These are phyloP conservation scores for Vaccinium myrtillus DNA, from an alignment of 148 eudicot genomes.

Conservation along the genomic window DNA sequence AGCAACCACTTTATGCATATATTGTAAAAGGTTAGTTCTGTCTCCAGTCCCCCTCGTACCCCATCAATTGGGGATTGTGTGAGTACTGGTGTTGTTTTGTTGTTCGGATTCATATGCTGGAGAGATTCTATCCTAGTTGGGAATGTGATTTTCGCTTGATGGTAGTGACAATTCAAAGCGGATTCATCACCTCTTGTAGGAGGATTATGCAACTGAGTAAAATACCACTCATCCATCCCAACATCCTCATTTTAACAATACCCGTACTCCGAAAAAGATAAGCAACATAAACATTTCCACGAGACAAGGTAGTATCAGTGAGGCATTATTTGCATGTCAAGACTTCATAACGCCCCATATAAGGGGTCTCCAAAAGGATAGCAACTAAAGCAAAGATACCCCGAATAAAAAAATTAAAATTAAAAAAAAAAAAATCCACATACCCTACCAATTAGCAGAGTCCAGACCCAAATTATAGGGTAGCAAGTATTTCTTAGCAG, in stretches of 20 bases:
- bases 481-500: neutral
- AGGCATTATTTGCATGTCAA: constrained; percentile 1
- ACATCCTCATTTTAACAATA: neutral
- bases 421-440: neutral
- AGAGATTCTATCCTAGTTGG: neutral
- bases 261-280: too few relatives aligned
- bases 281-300: neutral
- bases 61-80: neutral
- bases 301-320: neutral
- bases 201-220: neutral
- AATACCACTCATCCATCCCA: neutral
- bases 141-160: neutral
- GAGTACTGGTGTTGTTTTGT: neutral
- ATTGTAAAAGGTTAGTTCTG: too few relatives aligned
- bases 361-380: neutral
- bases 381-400: neutral
- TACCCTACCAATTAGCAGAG: neutral
- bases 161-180: neutral
- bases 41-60: neutral
- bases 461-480: neutral
- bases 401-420: neutral
- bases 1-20: neutral
- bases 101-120: neutral
- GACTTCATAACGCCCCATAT: neutral
- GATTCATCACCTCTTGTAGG: neutral